Conservation (phyloP, 2,329 filamentous ascomycete species). For the Fusarium camptoceras region DNA sequence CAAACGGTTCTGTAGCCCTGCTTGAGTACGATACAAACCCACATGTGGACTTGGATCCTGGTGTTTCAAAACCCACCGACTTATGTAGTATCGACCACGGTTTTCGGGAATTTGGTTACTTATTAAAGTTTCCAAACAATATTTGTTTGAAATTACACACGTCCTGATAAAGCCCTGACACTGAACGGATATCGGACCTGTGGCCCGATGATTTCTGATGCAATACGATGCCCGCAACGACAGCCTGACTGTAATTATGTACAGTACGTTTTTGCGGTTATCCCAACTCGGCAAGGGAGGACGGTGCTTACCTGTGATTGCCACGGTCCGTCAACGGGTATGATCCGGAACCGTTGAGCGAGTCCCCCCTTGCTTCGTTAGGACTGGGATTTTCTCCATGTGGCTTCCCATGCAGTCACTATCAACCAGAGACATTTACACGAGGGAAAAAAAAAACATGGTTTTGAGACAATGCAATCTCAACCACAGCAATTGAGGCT, state of each 20-base stretch:
- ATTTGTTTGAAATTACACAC: constrained; percentile 11
- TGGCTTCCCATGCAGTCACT: constrained; percentile 26
- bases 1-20: constrained; percentile 32
- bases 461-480: constrained; percentile 32
- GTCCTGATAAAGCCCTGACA: background rate
- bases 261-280: background rate
- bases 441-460: constrained; percentile 39
- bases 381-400: constrained; percentile 30
- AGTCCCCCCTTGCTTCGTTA: constrained; percentile 32
- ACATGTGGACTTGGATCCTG: constrained; percentile 17
- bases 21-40: constrained; percentile 34
- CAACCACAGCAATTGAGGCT: constrained; percentile 5
- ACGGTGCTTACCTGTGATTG: constrained; percentile 25
- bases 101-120: constrained; percentile 1
- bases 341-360: constrained; percentile 32
- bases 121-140: background rate
- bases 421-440: constrained; percentile 11
- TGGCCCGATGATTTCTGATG: background rate
- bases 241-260: constrained; percentile 4
- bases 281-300: constrained; percentile 26
- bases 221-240: background rate
- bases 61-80: constrained; percentile 24
- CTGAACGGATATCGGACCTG: constrained; percentile 10
- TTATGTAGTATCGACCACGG: background rate
- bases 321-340: constrained; percentile 27